Evolutionary conservation across 345 rosid species (phyloP).

Genomic region (Corchorus olitorius): DNA sequence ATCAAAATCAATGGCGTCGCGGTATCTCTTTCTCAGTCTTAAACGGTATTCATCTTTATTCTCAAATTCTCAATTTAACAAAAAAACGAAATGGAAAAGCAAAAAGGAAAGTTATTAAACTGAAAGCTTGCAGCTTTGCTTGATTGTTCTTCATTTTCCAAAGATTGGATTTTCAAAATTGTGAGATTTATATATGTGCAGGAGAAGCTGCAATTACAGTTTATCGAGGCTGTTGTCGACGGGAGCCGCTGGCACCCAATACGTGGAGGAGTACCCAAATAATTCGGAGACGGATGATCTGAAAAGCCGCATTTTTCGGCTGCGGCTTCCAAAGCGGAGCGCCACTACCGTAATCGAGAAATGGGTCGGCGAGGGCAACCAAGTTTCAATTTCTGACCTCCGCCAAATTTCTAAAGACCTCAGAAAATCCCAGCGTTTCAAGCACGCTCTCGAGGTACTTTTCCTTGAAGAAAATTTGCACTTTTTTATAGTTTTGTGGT

Average conservation of each 20-base stretch:
- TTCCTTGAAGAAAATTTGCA: background rate
- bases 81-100: too few relatives aligned
- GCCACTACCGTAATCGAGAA: constrained; percentile 68
- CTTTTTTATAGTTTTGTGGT: background rate
- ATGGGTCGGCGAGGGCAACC: constrained; percentile 84
- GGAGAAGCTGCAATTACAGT: constrained; percentile 18
- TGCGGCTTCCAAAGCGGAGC: constrained; percentile 84
- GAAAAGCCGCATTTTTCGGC: constrained; percentile 69
- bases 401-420: constrained; percentile 79
- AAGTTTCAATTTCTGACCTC: constrained; percentile 54
- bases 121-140: background rate
- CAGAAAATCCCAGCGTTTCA: constrained; percentile 72
- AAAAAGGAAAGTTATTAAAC: background rate
- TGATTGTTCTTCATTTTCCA: background rate
- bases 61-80: background rate
- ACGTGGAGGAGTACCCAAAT: constrained; percentile 35
- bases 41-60: constrained; percentile 25
- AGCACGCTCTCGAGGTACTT: constrained; percentile 92
- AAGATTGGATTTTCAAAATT: background rate
- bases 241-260: constrained; percentile 30
- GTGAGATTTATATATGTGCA: constrained; percentile 11
- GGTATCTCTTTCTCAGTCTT: constrained; percentile 34
- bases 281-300: constrained; percentile 56
- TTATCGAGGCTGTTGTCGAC: constrained; percentile 36
- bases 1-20: constrained; percentile 31